A percentile compares a stretch with the other conserved stretches of the same genome.
Evolutionary conservation across 2,329 filamentous ascomycete species (phyloP).

Genomic region (Stachybotrys chlorohalonatus): DNA sequence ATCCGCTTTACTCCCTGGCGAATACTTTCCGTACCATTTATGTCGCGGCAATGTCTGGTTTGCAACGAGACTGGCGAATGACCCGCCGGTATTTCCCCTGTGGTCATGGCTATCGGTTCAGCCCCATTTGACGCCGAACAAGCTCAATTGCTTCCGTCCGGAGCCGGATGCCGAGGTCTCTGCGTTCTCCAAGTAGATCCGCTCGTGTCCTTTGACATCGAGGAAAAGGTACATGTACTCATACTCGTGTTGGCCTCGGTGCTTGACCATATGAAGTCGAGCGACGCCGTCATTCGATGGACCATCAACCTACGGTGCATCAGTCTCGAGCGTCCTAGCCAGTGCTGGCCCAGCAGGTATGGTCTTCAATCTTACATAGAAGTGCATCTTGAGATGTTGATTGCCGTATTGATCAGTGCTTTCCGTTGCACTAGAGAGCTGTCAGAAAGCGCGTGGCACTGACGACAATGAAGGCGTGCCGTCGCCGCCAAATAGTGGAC

Average conservation of each 20-base stretch:
- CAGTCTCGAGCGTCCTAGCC: not conserved
- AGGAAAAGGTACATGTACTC: slow-evolving; percentile 74
- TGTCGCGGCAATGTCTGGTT: no score
- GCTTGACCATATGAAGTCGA: slow-evolving; percentile 67
- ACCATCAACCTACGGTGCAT: slow-evolving; percentile 56
- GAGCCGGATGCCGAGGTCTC: slow-evolving; percentile 28
- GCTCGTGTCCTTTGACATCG: slow-evolving; percentile 63
- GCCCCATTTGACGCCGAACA: slow-evolving; percentile 55
- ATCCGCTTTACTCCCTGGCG: no score
- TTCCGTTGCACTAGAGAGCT: slow-evolving; percentile 46
- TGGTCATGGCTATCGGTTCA: slow-evolving; percentile 5
- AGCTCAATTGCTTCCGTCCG: slow-evolving; percentile 36
- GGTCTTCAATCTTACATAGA: slow-evolving; percentile 53
- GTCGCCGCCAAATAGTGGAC: not conserved
- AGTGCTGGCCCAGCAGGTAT: not conserved
- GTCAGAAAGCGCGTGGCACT: slow-evolving; percentile 14
- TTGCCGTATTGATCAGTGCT: slow-evolving; percentile 65
- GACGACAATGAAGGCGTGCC: not conserved
- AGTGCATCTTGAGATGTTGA: slow-evolving; percentile 77
- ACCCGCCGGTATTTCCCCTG: no score
- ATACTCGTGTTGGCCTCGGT: slow-evolving; percentile 54
- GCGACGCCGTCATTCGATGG: slow-evolving; percentile 65
- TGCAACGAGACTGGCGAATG: no score
- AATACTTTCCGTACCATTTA: no score
- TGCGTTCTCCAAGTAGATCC: slow-evolving; percentile 57